Evolutionary conservation across 306 rosid genomes (phyloP).

Genomic region (Rosa persica): DNA sequence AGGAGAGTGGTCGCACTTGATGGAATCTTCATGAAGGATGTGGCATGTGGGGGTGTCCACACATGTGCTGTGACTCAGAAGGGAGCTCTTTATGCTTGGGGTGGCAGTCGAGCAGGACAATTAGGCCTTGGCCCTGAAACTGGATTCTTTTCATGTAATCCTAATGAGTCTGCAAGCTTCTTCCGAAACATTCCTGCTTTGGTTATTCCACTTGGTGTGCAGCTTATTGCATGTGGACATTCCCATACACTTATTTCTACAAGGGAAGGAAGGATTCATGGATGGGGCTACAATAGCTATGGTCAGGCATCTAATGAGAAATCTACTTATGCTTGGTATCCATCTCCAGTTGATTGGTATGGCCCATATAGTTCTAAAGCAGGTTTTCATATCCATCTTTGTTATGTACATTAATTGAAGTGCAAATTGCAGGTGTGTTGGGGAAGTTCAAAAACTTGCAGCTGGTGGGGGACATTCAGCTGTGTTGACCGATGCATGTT

Average conservation of each 20-base stretch:
- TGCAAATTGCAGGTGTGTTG: slow-evolving; percentile 67
- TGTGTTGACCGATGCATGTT: slow-evolving; percentile 86
- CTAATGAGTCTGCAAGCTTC: slow-evolving; percentile 56
- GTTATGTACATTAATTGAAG: slow-evolving; percentile 26
- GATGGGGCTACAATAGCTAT: slow-evolving; percentile 96
- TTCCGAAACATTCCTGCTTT: slow-evolving; percentile 73
- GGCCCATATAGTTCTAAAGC: slow-evolving; percentile 18
- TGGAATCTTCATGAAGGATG: slow-evolving; percentile 53
- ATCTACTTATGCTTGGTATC: slow-evolving; percentile 91
- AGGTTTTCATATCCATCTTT: slow-evolving; percentile 20
- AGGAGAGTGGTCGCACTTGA: slow-evolving; percentile 89
- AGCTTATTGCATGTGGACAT: slow-evolving; percentile 86
- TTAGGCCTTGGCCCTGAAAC: slow-evolving; percentile 87
- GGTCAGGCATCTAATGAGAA: slow-evolving; percentile 96
- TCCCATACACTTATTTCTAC: slow-evolving; percentile 75
- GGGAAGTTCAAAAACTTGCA: slow-evolving; percentile 88
- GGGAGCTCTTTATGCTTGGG: slow-evolving; percentile 95
- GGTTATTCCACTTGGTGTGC: slow-evolving; percentile 78
- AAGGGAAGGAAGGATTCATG: slow-evolving; percentile 82
- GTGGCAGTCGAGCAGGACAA: slow-evolving; percentile 92
- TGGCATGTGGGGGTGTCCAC: slow-evolving; percentile 90
- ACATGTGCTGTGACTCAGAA: slow-evolving; percentile 74
- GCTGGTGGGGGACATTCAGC: slow-evolving; percentile 99
- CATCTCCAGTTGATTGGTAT: slow-evolving; percentile 95
- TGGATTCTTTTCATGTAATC: slow-evolving; percentile 71